phyloP scores from a whole-genome alignment of 768 basidiomycete species.

The Coprinopsis marcescibilis region DNA sequence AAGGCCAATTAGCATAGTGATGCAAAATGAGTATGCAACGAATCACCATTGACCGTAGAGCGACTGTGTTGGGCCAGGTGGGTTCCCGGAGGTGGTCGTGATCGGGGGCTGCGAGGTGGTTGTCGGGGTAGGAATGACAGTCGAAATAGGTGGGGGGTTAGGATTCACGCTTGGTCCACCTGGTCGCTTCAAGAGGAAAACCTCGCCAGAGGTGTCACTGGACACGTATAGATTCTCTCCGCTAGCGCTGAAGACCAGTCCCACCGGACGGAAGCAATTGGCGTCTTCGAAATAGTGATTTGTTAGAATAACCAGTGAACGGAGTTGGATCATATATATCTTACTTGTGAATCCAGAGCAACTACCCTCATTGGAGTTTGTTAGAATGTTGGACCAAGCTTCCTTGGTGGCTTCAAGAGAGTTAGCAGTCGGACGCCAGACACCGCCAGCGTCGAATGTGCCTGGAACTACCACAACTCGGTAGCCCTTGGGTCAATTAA shows the following conservation, averaged over 20 bases:
- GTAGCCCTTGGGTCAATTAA: no score
- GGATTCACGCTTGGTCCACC: background rate
- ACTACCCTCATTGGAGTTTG: slow-evolving; percentile 10
- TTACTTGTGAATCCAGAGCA: slow-evolving; percentile 7
- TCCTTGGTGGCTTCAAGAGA: slow-evolving; percentile 1
- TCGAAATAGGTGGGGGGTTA: no score
- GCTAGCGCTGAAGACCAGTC: slow-evolving; percentile 11
- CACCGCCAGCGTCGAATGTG: slow-evolving; percentile 7
- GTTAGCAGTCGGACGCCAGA: slow-evolving; percentile 10
- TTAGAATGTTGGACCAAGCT: slow-evolving; percentile 11
- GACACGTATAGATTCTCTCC: slow-evolving; percentile 15
- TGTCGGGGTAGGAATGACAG: no score
- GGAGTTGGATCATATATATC: background rate
- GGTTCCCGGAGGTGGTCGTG: background rate
- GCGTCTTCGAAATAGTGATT: background rate
- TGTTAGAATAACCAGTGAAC: background rate
- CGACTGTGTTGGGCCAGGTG: background rate
- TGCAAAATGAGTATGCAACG: background rate
- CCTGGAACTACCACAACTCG: slow-evolving; percentile 15
- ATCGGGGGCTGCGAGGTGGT: background rate
- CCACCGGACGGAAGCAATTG: slow-evolving; percentile 17
- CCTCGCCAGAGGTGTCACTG: slow-evolving; percentile 15
- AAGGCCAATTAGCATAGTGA: no score
- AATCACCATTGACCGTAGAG: slow-evolving; percentile 1
- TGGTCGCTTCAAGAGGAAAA: slow-evolving; percentile 11